A percentile compares a stretch with the other conserved stretches of the same genome.
Conservation (phyloP, 1,284 basidiomycete genomes). For the Pseudozyma thailandica region DNA sequence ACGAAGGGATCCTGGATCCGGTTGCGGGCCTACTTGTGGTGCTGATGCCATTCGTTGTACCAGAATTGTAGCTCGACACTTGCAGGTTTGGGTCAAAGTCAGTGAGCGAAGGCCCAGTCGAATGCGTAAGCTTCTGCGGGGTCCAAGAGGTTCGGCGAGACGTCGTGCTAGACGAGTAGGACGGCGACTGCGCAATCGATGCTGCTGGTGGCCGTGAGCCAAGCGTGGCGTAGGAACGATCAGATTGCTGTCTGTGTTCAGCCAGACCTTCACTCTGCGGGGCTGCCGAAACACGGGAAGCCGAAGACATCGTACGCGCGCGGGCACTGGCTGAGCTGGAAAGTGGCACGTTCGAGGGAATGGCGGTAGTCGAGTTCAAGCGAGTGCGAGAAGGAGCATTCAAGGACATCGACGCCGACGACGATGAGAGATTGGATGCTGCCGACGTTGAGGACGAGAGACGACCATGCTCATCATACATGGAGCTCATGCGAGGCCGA, state of each 20-base stretch:
- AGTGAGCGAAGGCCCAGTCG: slow-evolving; percentile 10
- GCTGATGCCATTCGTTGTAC: neutral
- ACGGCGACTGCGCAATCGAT: slow-evolving; percentile 8
- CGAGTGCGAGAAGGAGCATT: slow-evolving; percentile 17
- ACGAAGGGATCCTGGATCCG: slow-evolving; percentile 41
- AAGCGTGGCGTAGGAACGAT: slow-evolving; percentile 26
- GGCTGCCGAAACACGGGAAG: slow-evolving; percentile 13
- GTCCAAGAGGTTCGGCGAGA: slow-evolving; percentile 43
- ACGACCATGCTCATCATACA: slow-evolving; percentile 23
- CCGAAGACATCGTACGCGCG: slow-evolving; percentile 34
- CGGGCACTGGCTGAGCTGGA: slow-evolving; percentile 17
- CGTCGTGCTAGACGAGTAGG: slow-evolving; percentile 6
- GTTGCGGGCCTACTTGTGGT: slow-evolving; percentile 34
- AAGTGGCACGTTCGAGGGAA: slow-evolving; percentile 13
- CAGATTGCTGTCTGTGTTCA: slow-evolving; percentile 10
- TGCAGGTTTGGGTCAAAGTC: slow-evolving; percentile 29
- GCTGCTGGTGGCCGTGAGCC: slow-evolving; percentile 16
- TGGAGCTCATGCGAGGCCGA: slow-evolving; percentile 25
- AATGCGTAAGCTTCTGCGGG: slow-evolving; percentile 19
- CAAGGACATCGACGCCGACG: slow-evolving; percentile 7
- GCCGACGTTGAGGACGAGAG: slow-evolving; percentile 17
- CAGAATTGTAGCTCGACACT: neutral
- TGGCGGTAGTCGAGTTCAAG: slow-evolving; percentile 30
- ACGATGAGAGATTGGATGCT: slow-evolving; percentile 8
- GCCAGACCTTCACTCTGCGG: slow-evolving; percentile 7